Base-by-base conservation (phyloP, 2,329 filamentous ascomycete species). In the Periglandula ipomoeae region DNA sequence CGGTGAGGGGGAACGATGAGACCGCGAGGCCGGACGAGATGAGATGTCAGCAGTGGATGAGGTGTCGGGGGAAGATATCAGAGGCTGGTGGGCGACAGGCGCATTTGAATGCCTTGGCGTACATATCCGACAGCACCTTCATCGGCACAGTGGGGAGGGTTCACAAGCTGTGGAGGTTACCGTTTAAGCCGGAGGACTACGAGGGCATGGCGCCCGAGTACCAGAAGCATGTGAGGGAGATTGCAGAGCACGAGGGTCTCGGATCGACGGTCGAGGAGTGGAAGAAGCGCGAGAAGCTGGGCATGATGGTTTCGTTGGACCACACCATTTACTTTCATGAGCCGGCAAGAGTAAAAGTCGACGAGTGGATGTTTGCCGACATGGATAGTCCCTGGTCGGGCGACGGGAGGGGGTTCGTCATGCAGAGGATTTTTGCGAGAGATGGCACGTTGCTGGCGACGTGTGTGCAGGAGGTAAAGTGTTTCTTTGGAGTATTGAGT, bases 101-200 rank as follows among this genome's bases (percentile, higher is more conserved):
- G 10, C 90, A 97, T 63, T 73, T 96, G 32, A 85, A 80, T 34
- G 93, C 93, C 8, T 74, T 98, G 53, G 91, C 91, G 22, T 98
- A 97, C 70, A 87, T 97, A 72, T 88, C 84, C 23, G 91, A 97
- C 68, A 86, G 79, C 61, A 93, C 87, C 70, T 97, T 98, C 68
- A 90, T 97, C 65, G 90, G 87, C 35, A 96, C 90, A 2, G 81
- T 96, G 7, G 75, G 84, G 24, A 81, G 88, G 19, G 83, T 90
- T 48, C 90, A 96, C 66, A 77, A 81, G 49, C 75, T 96, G 32
- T 90, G 86, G 78, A 76, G 87, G 13, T 88, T 87, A 63, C 79
- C 77, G 1, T 76, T 73, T 44, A 52, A 70, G 11, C 73, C 74
- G 2, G 67, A 75, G 48, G 72, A 78, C 32, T 70, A 82, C n/a